Evolutionary conservation across 306 rosid genomes (phyloP).

Genomic region (Vachellia collinsii): DNA sequence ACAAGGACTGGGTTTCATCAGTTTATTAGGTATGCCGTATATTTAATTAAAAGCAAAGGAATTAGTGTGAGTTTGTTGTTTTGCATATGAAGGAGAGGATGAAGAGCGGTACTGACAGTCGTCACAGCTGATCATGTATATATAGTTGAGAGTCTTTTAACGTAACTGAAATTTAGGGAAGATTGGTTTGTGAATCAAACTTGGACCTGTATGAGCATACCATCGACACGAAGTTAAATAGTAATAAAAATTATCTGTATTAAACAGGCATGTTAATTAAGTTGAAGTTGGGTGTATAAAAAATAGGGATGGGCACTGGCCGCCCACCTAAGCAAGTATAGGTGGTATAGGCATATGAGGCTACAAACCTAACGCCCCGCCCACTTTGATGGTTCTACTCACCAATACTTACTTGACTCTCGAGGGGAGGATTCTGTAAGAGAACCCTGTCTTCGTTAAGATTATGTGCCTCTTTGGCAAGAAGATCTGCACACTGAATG

Average conservation of each 20-base stretch:
- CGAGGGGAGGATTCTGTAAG: too few species aligned
- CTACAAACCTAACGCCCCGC: background rate
- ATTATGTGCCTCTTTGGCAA: too few species aligned
- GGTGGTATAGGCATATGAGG: background rate
- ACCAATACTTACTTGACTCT: background rate
- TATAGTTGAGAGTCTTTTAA: slow-evolving; percentile 42
- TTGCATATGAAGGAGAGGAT: slow-evolving; percentile 29
- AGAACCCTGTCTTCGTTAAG: too few species aligned
- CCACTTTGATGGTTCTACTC: background rate
- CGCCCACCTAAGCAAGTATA: background rate
- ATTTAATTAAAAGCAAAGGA: slow-evolving; percentile 31
- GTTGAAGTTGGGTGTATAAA: too few species aligned
- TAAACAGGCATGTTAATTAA: too few species aligned
- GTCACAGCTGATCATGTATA: background rate
- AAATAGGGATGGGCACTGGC: background rate
- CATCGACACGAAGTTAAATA: background rate
- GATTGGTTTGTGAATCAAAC: background rate
- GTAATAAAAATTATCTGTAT: too few species aligned
- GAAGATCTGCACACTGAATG: too few species aligned
- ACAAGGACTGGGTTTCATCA: slow-evolving; percentile 49
- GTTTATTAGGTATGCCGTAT: background rate
- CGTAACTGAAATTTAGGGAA: slow-evolving; percentile 17
- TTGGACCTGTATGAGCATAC: too few species aligned
- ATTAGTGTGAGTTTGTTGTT: slow-evolving; percentile 39
- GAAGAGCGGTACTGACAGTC: slow-evolving; percentile 33